Percentiles rank a stretch among this genome's conserved stretches.
These are phyloP conservation scores for Barbarea vulgaris DNA, from an alignment of 345 rosid species.

Conservation along the genomic window DNA sequence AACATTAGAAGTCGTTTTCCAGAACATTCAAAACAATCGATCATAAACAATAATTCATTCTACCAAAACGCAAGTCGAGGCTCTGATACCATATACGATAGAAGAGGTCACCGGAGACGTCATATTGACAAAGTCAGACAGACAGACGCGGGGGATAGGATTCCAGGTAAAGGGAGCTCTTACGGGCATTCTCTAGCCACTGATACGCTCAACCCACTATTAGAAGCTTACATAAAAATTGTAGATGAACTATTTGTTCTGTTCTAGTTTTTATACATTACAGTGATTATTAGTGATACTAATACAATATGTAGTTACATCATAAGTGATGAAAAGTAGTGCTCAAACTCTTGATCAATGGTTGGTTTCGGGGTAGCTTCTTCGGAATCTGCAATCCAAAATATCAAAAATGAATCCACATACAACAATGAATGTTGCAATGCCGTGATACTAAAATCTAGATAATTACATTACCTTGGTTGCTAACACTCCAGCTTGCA, in stretches of 20 bases:
- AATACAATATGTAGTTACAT: constrained; percentile 38
- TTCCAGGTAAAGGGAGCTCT: too few relatives aligned
- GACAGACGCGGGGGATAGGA: too few relatives aligned
- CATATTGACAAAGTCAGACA: too few relatives aligned
- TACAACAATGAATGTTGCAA: background rate
- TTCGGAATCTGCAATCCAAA: constrained; percentile 12
- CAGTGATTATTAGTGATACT: background rate
- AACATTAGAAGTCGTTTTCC: too few relatives aligned
- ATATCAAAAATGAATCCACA: background rate
- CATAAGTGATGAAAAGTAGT: constrained; percentile 81
- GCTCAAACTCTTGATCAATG: constrained; percentile 90
- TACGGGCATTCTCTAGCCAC: too few relatives aligned
- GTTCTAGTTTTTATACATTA: background rate
- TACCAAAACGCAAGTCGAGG: too few relatives aligned
- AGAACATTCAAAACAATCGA: too few relatives aligned
- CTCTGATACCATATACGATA: too few relatives aligned
- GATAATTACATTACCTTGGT: constrained; percentile 25
- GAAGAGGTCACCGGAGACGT: too few relatives aligned
- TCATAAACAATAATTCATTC: too few relatives aligned
- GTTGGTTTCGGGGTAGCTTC: constrained; percentile 53
- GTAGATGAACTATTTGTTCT: background rate
- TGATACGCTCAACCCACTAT: too few relatives aligned
- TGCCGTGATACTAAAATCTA: background rate
- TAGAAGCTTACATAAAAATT: background rate
- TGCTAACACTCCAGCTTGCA: constrained; percentile 25